Evolutionary conservation across 148 eudicot genomes (phyloP).

Genomic region (Chenopodium berlandieri): DNA sequence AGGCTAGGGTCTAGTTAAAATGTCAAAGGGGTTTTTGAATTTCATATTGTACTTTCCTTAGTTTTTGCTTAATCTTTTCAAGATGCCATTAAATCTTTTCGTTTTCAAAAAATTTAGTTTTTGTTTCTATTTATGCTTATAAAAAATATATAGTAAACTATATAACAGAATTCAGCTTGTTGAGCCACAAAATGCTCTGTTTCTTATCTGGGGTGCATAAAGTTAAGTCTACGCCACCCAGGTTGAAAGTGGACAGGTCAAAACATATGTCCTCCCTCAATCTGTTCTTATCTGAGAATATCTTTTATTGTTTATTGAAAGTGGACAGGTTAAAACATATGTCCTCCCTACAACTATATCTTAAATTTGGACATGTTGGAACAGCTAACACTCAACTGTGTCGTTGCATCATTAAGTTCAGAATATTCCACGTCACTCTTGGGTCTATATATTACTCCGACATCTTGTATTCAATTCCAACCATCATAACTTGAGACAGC

Average conservation of each 20-base stretch:
- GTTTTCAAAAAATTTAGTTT: too few relatives aligned
- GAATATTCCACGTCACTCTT: background rate
- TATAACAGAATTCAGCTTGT: too few relatives aligned
- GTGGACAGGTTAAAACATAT: background rate
- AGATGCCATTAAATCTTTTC: too few relatives aligned
- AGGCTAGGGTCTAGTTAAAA: background rate
- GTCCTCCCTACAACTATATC: background rate
- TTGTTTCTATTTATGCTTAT: too few relatives aligned
- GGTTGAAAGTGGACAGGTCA: background rate
- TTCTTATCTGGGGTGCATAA: background rate
- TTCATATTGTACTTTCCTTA: too few relatives aligned
- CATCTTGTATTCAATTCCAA: background rate
- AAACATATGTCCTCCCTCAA: too few relatives aligned
- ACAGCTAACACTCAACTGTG: background rate
- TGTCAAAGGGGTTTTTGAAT: background rate
- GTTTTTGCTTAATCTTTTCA: too few relatives aligned
- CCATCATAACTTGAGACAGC: constrained; percentile 4
- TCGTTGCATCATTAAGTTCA: background rate
- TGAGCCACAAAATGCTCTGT: background rate
- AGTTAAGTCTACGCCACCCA: background rate
- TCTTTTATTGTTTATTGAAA: background rate
- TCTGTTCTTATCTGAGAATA: too few relatives aligned
- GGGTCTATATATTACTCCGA: background rate
- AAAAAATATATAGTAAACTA: too few relatives aligned
- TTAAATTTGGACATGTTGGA: too few relatives aligned